Evolutionary conservation across 768 basidiomycete species (phyloP).

Genomic region (Mycena galopus): DNA sequence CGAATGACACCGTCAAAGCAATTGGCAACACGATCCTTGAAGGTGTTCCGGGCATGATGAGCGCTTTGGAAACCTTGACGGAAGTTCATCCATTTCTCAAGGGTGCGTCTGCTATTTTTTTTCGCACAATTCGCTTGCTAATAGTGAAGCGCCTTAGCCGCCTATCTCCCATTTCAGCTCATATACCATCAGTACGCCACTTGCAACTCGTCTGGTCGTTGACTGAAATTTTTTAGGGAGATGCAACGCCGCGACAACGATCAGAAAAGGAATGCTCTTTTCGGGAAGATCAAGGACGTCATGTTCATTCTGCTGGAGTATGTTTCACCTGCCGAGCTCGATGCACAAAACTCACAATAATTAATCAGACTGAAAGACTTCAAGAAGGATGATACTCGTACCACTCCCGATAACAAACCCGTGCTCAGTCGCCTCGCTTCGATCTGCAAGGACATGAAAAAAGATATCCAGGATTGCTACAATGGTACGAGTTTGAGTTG

Average conservation of each 20-base stretch:
- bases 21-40: slow-evolving; percentile 21
- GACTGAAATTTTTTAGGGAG: slow-evolving; percentile 11
- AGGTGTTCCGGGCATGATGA: slow-evolving; percentile 24
- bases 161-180: slow-evolving; percentile 28
- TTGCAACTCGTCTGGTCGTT: background rate
- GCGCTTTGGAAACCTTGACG: slow-evolving; percentile 11
- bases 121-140: background rate
- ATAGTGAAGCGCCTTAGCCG: background rate
- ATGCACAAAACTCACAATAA: background rate
- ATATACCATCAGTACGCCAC: slow-evolving; percentile 23
- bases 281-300: slow-evolving; percentile 30
- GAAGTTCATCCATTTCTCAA: slow-evolving; percentile 31
- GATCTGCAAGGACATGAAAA: slow-evolving; percentile 28
- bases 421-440: slow-evolving; percentile 24
- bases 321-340: background rate
- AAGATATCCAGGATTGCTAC: slow-evolving; percentile 29
- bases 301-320: slow-evolving; percentile 28
- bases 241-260: slow-evolving; percentile 20
- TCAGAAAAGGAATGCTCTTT: slow-evolving; percentile 9
- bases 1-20: slow-evolving; percentile 9
- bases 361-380: slow-evolving; percentile 15
- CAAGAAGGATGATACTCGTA: slow-evolving; percentile 11
- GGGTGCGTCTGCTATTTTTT: background rate
- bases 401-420: slow-evolving; percentile 19
- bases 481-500: slow-evolving; percentile 9